A percentile compares a stretch with the other conserved stretches of the same genome.
Evolutionary conservation across 768 basidiomycete genomes (phyloP).

Genomic region (Serpula lacrymans): DNA sequence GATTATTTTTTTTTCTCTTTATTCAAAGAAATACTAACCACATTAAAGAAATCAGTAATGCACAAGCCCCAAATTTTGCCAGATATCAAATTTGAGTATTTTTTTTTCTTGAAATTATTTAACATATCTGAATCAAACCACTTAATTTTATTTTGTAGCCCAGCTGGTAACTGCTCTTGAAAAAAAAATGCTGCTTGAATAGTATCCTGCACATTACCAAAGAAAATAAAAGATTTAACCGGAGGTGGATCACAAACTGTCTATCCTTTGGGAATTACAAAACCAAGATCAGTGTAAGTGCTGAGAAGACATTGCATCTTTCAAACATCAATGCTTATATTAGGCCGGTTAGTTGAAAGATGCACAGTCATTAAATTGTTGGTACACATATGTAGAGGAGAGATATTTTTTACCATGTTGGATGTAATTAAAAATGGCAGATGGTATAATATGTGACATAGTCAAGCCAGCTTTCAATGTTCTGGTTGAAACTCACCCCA

Average conservation of each 20-base stretch:
- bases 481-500: slow-evolving; percentile 14
- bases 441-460: slow-evolving; percentile 11
- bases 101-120: slow-evolving; percentile 11
- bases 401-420: slow-evolving; percentile 9
- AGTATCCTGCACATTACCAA: slow-evolving; percentile 19
- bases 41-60: slow-evolving; percentile 30
- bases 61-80: slow-evolving; percentile 23
- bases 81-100: slow-evolving; percentile 8
- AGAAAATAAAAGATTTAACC: slow-evolving; percentile 23
- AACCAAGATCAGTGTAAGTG: slow-evolving; percentile 12
- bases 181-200: slow-evolving; percentile 11
- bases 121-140: slow-evolving; percentile 22
- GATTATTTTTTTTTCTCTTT: neutral
- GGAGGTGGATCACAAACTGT: slow-evolving; percentile 6
- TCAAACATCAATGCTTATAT: slow-evolving; percentile 15
- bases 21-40: slow-evolving; percentile 25
- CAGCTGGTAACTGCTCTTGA: slow-evolving; percentile 6
- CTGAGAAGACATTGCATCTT: slow-evolving; percentile 12
- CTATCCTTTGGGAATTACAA: slow-evolving; percentile 13
- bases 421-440: slow-evolving; percentile 14
- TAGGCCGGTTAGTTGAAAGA: slow-evolving; percentile 11
- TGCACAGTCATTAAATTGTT: neutral
- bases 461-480: slow-evolving; percentile 9
- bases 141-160: slow-evolving; percentile 13
- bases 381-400: neutral